Evolutionary conservation across 768 basidiomycete species (phyloP), one percentile per base, ranked within the genome.

Genomic region (Serendipita sp.): DNA sequence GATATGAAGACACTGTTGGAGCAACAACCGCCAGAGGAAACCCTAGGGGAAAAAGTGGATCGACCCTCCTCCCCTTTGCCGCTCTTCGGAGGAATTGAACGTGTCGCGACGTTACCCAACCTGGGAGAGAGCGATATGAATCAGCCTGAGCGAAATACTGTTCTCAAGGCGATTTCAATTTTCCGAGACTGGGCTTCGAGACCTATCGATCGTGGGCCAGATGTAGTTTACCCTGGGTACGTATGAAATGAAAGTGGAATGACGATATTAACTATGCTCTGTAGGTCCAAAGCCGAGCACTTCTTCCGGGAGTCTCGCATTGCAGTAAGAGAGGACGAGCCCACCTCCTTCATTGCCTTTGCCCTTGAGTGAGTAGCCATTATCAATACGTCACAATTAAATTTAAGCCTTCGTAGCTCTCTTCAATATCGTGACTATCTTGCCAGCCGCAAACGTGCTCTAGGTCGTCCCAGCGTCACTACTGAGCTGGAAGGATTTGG

Each of bases 341-440:
- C 95, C 2, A 96, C 94, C 0, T 97, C 95, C 16, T 96, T 98
- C 70, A 93, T 98, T 68, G 94, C 96, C 4, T 84, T 97, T 65
- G 91, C 92, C 3, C 75, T 99, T 58, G 90, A 88, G 91, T 91
- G 70, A 70, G 83, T 74, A 5, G 10, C n/a, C 16, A 23, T 18
- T 32, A 7, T 4, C 47, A 34, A 44, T 13, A 45, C 36, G 41
- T 65, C 38, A 70, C 44, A 1, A 63, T 30, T 41, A 41, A 1
- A 7, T 41, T 13, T 41, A 5, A 41, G 13, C 13, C 13, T 41
- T 52, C 47, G 34, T 63, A 91, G 90, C 68, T 91, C 90, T 2
- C 83, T 86, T 1, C 85, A 86, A 69, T 90, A 92, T 71, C 82
- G 87, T 30, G 88, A 91, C 4, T 84, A 89, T 82, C 75, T 91